Evolutionary conservation across 2,329 filamentous ascomycete genomes (phyloP), one percentile per base, ranked within the genome.

Genomic region (Ophiostoma triangulosporum): DNA sequence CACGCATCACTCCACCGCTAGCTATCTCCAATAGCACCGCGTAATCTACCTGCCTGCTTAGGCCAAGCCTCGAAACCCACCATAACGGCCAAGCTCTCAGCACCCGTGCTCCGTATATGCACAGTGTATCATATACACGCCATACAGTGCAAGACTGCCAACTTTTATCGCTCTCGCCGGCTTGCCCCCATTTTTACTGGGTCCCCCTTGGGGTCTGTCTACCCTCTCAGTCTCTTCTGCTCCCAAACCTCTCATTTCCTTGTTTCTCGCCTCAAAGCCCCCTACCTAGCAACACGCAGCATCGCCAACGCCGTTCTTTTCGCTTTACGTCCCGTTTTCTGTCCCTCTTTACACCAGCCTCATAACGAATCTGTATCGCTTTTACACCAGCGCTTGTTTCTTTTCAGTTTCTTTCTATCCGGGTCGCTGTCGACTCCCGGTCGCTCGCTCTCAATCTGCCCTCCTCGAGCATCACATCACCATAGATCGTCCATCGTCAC

Each of bases 81-180:
- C 45, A 17, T 20, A 45, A 43, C 33, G 45, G 52, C 33, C 46
- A 35, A 49, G 52, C 52, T 33, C 49, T 49, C 45, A 24, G 26
- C 14, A 33, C 24, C 49, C 35, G 33, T 40, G 35, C 31, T 46
- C 26, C 24, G 24, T 17, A 43, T 40, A 24, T 17, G 7, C 29
- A 11, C 29, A 31, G 29, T 6, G 38, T 12, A 40, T 40, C 11
- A 3, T 15, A 14, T 17, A 14, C 11, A 20, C 38, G 24, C 38
- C 38, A 20, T 43, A 20, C 20, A 26, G 20, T 24, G 12, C 15
- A 22, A 20, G 32, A 32, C 22, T 55, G 53, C 54, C 54, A 56
- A 56, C 51, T 56, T 56, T 56, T 55, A 27, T 48, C 52, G 38
- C 29, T 48, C 29, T 33, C 29, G 29, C 46, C 46, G 46, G 45